Evolutionary conservation across 2,329 filamentous ascomycete species (phyloP), one percentile per base, ranked within the genome.

Genomic region (Talaromyces sp.): DNA sequence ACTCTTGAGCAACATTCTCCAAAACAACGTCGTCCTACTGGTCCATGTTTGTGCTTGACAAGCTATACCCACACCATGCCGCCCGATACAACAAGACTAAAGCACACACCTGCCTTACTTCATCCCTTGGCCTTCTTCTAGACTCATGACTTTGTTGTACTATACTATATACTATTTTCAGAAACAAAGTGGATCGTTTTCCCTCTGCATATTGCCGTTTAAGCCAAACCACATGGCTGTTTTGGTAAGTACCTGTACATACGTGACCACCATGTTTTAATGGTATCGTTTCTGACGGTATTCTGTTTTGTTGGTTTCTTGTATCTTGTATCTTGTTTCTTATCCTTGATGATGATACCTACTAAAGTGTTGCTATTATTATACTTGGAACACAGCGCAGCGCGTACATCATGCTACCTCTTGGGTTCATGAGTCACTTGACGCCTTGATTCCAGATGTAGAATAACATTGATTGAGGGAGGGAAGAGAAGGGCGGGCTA

Each of bases 81-180:
- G 19, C 42, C 42, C 13, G 19, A 44, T 44, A 44, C 42, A 44
- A 44, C 42, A 11, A 44, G 17, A 44, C 42, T 44, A 44, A 44
- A 44, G 19, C 17, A n/a, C 6, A n/a, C 42, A 1, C 10, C 42
- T 44, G n/a, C 19, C 17, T 2, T 6, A 44, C n/a, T 22, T 44
- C 7, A 7, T 19, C 42, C 8, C 17, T 44, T 44, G 19, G 9
- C 19, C 11, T 52, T 10, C 49, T 52, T 52, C 49, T 52, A 52
- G 22, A 28, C 27, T 55, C 53, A 25, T 25, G 13, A 33, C 30
- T 33, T 55, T 55, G 27, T 30, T 30, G 27, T 54, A 13, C 13
- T 30, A 17, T 33, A 58, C 32, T 44, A 44, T 55, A 61, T 61
- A 5, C 59, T 61, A 61, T 61, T 61, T 61, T 53, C 54, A 61